A percentile compares a stretch with the other conserved stretches of the same genome.
Conservation (phyloP, 306 rosid genomes). For the Glycine latifolia region DNA sequence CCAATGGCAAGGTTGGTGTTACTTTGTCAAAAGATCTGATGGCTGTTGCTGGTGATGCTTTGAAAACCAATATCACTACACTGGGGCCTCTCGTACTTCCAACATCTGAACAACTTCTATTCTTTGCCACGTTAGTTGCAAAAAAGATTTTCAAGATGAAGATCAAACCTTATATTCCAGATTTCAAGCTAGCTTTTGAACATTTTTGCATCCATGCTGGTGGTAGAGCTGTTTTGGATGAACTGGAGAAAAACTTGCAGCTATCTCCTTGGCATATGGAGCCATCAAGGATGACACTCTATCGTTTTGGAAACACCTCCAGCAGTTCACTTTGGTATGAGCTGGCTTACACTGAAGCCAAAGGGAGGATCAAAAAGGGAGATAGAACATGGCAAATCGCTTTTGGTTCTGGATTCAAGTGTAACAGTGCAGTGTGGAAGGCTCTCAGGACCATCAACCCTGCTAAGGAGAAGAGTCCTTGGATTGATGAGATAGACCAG, state of each 20-base stretch:
- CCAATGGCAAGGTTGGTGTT: slow-evolving; percentile 75
- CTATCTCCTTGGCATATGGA: slow-evolving; percentile 94
- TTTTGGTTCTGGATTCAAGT: slow-evolving; percentile 91
- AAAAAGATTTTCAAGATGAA: slow-evolving; percentile 84
- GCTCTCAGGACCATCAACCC: slow-evolving; percentile 79
- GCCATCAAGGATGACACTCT: slow-evolving; percentile 95
- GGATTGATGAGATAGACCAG: slow-evolving; percentile 78
- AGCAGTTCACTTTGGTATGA: slow-evolving; percentile 96
- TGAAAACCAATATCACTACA: slow-evolving; percentile 89
- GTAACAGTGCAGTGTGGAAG: slow-evolving; percentile 95
- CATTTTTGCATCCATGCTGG: slow-evolving; percentile 96
- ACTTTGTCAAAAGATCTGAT: slow-evolving; percentile 89
- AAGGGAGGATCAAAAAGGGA: slow-evolving; percentile 88
- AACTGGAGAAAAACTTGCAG: slow-evolving; percentile 91
- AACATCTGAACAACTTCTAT: slow-evolving; percentile 85
- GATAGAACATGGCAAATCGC: slow-evolving; percentile 97
- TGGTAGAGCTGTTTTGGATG: slow-evolving; percentile 92
- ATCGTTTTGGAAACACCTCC: slow-evolving; percentile 89
- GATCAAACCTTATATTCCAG: slow-evolving; percentile 92
- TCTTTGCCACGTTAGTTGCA: slow-evolving; percentile 73
- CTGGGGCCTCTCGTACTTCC: slow-evolving; percentile 91
- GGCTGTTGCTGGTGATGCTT: slow-evolving; percentile 94
- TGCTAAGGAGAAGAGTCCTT: slow-evolving; percentile 77
- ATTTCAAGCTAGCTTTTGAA: slow-evolving; percentile 89
- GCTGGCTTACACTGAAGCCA: slow-evolving; percentile 86